Evolutionary conservation across 208 protist genomes (phyloP).

Genomic region (Wallacemonas sp.): DNA sequence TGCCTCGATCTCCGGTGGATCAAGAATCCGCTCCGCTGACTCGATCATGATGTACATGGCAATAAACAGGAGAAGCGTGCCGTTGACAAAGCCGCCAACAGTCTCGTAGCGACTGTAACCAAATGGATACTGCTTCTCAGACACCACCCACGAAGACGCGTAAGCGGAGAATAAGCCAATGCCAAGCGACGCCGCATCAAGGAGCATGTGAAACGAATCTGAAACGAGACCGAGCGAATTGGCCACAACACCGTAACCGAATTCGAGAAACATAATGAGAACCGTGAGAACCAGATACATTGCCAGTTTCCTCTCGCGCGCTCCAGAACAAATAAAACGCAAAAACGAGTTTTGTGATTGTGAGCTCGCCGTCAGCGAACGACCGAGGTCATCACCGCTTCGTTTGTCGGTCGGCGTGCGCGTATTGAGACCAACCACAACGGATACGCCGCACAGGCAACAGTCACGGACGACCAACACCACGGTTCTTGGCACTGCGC

Average conservation of each 20-base stretch:
- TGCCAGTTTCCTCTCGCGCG: constrained; percentile 51
- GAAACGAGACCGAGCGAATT: constrained; percentile 94
- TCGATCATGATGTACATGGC: constrained; percentile 79
- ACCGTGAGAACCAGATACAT: constrained; percentile 79
- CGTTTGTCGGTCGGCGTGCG: too few species aligned
- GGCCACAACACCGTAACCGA: constrained; percentile 68
- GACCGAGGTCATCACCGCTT: too few species aligned
- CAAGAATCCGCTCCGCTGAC: constrained; percentile 72
- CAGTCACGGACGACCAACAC: not conserved
- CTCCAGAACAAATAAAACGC: not conserved
- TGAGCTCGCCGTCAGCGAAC: too few species aligned
- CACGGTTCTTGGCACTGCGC: not conserved
- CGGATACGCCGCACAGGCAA: not conserved
- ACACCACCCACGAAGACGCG: constrained; percentile 88
- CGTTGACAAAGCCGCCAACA: constrained; percentile 88
- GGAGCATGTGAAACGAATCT: constrained; percentile 98
- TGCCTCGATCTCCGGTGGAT: constrained; percentile 76
- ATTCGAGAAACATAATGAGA: constrained; percentile 81
- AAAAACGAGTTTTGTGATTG: constrained; percentile 1
- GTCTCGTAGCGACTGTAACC: constrained; percentile 85
- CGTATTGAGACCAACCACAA: too few species aligned
- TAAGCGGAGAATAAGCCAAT: constrained; percentile 93
- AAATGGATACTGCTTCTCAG: constrained; percentile 83
- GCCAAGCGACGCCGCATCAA: constrained; percentile 94
- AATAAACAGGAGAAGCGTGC: constrained; percentile 81